These are phyloP conservation scores for Cladobotryum mycophilum DNA, from an alignment of 2,329 filamentous ascomycete species.

Conservation along the genomic window DNA sequence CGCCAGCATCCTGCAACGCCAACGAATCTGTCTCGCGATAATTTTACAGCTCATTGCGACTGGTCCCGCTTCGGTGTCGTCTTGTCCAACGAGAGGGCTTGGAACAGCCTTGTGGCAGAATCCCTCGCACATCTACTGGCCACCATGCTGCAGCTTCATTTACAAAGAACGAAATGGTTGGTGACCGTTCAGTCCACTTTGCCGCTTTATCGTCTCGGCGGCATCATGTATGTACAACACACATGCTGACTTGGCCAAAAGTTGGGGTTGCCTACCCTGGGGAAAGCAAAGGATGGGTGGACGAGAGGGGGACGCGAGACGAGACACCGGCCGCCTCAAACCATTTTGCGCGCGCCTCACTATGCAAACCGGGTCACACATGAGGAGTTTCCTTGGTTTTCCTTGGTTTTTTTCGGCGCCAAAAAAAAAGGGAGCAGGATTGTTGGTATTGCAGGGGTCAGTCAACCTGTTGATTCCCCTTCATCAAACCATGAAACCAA, in stretches of 20 bases:
- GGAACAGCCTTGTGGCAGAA: not conserved
- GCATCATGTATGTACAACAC: constrained; percentile 7
- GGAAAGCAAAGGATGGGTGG: not conserved
- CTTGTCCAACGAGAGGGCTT: not conserved
- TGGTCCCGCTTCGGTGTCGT: constrained; percentile 7
- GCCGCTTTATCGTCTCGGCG: not conserved
- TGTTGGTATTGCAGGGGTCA: no score
- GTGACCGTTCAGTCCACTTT: constrained; percentile 4
- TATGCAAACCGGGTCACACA: no score
- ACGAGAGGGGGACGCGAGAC: not conserved
- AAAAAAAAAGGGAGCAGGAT: no score
- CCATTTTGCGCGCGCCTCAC: not conserved
- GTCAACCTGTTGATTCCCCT: no score
- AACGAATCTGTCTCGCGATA: constrained; percentile 10
- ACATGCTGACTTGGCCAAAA: constrained; percentile 6
- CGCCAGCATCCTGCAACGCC: constrained; percentile 12
- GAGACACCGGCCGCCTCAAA: not conserved
- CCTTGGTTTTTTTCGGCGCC: no score
- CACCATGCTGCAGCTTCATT: constrained; percentile 10
- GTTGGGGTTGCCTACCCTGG: not conserved
- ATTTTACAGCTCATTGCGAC: constrained; percentile 6
- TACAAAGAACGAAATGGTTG: constrained; percentile 1
- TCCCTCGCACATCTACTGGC: no score
- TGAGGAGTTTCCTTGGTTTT: no score
- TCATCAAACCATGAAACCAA: no score